Conservation (phyloP, 805 yeast genomes). For the Aciculoconidium aculeatum region DNA sequence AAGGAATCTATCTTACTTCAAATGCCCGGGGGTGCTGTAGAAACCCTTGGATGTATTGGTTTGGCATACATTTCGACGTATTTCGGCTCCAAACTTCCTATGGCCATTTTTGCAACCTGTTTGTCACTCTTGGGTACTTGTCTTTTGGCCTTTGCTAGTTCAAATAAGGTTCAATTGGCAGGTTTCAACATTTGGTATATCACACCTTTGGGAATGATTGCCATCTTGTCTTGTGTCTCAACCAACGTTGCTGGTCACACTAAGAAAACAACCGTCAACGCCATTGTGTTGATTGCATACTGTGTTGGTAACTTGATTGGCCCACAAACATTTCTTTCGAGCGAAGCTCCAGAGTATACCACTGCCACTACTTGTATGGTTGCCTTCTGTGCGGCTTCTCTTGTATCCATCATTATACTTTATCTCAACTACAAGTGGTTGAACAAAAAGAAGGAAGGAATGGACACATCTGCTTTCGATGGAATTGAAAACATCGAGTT, state of each 20-base stretch:
- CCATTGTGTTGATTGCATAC: slow-evolving; percentile 41
- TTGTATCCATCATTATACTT: slow-evolving; percentile 20
- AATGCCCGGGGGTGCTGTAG: slow-evolving; percentile 46
- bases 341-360: slow-evolving; percentile 40
- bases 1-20: slow-evolving; percentile 37
- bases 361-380: slow-evolving; percentile 39
- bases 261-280: slow-evolving; percentile 45
- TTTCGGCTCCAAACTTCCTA: slow-evolving; percentile 21
- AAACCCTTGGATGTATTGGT: slow-evolving; percentile 30
- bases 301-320: slow-evolving; percentile 53
- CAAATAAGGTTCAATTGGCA: slow-evolving; percentile 14
- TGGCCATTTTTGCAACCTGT: slow-evolving; percentile 18
- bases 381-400: slow-evolving; percentile 23
- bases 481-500: slow-evolving; percentile 38
- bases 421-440: slow-evolving; percentile 23
- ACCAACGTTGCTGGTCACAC: slow-evolving; percentile 54
- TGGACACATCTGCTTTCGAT: slow-evolving; percentile 16
- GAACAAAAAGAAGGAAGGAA: slow-evolving; percentile 34
- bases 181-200: slow-evolving; percentile 32
- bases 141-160: slow-evolving; percentile 38
- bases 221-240: slow-evolving; percentile 31
- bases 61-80: slow-evolving; percentile 21
- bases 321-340: slow-evolving; percentile 43
- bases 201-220: slow-evolving; percentile 22
- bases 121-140: slow-evolving; percentile 23